Percentiles rank a stretch among this genome's conserved stretches.
Conservation (phyloP, 495 filamentous ascomycete species). For the Geopyxis carbonaria region DNA sequence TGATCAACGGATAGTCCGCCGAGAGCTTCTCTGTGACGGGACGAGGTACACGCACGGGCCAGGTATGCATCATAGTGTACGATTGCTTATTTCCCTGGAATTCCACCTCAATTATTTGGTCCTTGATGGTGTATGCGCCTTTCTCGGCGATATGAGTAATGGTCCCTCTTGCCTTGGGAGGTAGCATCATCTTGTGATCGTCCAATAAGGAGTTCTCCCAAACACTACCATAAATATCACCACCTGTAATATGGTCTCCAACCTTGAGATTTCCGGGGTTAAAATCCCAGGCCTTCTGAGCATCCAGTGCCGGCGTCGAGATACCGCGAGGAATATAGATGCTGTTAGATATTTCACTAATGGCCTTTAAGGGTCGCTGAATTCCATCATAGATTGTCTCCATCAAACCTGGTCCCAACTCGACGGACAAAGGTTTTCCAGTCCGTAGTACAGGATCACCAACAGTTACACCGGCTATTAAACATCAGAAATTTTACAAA, state of each 20-base stretch:
- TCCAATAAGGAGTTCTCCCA: slow-evolving; percentile 91
- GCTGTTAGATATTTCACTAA: slow-evolving; percentile 54
- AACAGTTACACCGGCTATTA: slow-evolving; percentile 76
- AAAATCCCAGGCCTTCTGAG: slow-evolving; percentile 87
- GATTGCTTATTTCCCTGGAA: slow-evolving; percentile 91
- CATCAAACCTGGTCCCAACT: slow-evolving; percentile 91
- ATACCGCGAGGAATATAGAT: slow-evolving; percentile 98
- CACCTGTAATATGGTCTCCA: slow-evolving; percentile 90
- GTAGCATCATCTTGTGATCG: slow-evolving; percentile 90
- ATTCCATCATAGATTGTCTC: slow-evolving; percentile 99
- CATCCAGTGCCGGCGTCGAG: slow-evolving; percentile 68
- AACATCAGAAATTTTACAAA: slow-evolving; percentile 10
- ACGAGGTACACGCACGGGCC: slow-evolving; percentile 94
- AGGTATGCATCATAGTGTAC: slow-evolving; percentile 94
- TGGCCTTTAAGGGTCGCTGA: slow-evolving; percentile 78
- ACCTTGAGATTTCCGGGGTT: slow-evolving; percentile 70
- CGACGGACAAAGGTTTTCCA: slow-evolving; percentile 89
- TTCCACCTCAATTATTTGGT: slow-evolving; percentile 89
- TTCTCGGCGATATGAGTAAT: slow-evolving; percentile 79
- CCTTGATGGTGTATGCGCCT: slow-evolving; percentile 83
- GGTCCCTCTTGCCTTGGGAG: slow-evolving; percentile 73
- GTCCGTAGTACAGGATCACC: slow-evolving; percentile 83
- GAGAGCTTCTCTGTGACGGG: slow-evolving; percentile 79
- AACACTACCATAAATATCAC: slow-evolving; percentile 84
- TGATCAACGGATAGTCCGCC: slow-evolving; percentile 75